Base-by-base conservation (phyloP, 345 rosid genomes). In the Aquilaria malaccensis region DNA sequence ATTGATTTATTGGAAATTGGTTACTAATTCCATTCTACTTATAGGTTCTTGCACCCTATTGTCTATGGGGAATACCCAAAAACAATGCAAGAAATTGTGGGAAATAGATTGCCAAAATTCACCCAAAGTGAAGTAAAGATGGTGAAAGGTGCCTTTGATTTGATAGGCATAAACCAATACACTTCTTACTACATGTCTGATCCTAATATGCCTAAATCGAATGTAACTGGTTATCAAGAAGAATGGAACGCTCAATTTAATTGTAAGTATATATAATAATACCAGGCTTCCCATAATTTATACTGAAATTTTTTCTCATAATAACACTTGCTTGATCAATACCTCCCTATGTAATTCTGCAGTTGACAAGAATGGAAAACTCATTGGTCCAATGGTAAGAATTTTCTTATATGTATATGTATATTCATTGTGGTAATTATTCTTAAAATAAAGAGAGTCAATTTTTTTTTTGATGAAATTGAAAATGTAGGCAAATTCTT, bases 1-100 rank as follows among this genome's bases (percentile, higher is more conserved):
- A 37, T 37, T 37, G 43, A 2, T 37, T 37, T 37, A 9, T 5
- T 4, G 5, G 43, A 37, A 22, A 22, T 22, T 22, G 22, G 22
- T 22, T 22, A 22, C 22, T 22, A 22, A 22, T 22, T 22, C 22
- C 22, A 22, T 22, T 22, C 22, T 22, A 22, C 22, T 37, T 37
- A 1, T 29, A 86, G 89, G 93, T 81, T 84, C 64, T 41, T 86
- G 31, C 84, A 84, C 58, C 94, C 93, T 29, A 61, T 86, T 33
- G 80, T 79, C 1, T 84, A 84, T 2, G 94, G 94, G 2, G 89
- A 84, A 49, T 86, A 86, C 58, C 94, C 94, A 1, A 80, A 59
- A 74, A 78, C 81, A 13, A 80, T 86, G 81, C 86, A 77, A 58
- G 63, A 79, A 14, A 77, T 72, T 29, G 76, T 83, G 2, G 79